Conservation (phyloP, 2,329 filamentous ascomycete species). For the Botrytis hyacinthi region DNA sequence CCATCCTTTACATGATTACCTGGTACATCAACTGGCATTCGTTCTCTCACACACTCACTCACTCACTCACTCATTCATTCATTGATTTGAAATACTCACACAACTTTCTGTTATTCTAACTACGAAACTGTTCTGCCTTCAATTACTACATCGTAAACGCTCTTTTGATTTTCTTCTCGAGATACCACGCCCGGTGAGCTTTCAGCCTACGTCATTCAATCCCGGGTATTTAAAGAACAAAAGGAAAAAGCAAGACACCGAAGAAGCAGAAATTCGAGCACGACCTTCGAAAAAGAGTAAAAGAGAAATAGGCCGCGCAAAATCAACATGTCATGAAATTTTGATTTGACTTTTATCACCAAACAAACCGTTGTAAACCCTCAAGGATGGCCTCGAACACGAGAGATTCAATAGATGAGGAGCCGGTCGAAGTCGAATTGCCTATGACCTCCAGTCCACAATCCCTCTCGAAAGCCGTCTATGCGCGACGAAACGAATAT, state of each 20-base stretch:
- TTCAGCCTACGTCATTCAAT: constrained; percentile 16
- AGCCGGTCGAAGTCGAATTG: constrained; percentile 19
- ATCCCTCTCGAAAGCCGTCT: constrained; percentile 64
- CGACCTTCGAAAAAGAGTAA: not conserved
- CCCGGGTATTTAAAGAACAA: constrained; percentile 2
- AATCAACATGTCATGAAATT: constrained; percentile 21
- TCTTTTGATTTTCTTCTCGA: not conserved
- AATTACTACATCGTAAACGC: not conserved
- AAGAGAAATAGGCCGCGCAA: not conserved
- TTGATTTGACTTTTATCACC: not conserved
- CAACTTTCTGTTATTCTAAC: not conserved
- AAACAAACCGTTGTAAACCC: not conserved
- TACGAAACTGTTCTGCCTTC: not conserved
- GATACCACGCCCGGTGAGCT: not conserved
- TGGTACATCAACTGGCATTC: not conserved
- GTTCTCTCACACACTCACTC: not conserved
- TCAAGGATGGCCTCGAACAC: constrained; percentile 25
- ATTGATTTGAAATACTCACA: not conserved
- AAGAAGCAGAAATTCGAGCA: not conserved
- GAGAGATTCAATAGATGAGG: constrained; percentile 24
- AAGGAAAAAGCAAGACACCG: not conserved
- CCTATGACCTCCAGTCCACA: constrained; percentile 46
- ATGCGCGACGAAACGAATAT: constrained; percentile 76
- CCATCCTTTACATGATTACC: not conserved
- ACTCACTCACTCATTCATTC: not conserved